Percentiles rank a stretch among this genome's conserved stretches.
phyloP scores from a whole-genome alignment of 2,329 filamentous ascomycete genomes.

The Fusarium circinatum region DNA sequence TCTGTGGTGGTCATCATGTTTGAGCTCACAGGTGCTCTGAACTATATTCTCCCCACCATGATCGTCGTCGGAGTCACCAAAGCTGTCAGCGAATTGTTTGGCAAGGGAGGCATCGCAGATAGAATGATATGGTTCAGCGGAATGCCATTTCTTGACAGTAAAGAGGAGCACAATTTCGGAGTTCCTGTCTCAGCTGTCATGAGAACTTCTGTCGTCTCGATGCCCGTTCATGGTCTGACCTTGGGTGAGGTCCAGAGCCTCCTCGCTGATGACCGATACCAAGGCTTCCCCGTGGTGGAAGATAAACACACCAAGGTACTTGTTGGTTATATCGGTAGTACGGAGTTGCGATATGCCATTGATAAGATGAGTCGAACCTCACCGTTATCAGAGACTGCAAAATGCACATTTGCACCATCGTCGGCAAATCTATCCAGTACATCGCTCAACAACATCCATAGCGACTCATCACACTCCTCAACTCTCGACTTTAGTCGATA shows the following conservation, averaged over 20 bases:
- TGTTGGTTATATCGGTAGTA: constrained; percentile 91
- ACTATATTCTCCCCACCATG: constrained; percentile 98
- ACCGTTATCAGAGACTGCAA: constrained; percentile 72
- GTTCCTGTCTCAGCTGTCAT: constrained; percentile 93
- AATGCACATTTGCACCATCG: constrained; percentile 76
- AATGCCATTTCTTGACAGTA: constrained; percentile 95
- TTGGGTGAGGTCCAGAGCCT: constrained; percentile 82
- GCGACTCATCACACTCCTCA: constrained; percentile 52
- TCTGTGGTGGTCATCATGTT: constrained; percentile 99
- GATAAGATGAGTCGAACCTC: constrained; percentile 79
- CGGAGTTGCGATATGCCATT: constrained; percentile 90
- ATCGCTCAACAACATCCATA: constrained; percentile 45
- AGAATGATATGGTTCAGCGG: constrained; percentile 99
- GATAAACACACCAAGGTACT: constrained; percentile 75
- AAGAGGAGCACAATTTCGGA: constrained; percentile 96
- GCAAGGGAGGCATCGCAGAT: constrained; percentile 96
- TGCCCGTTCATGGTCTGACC: constrained; percentile 79
- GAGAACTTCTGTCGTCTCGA: constrained; percentile 77
- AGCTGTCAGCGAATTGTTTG: constrained; percentile 87
- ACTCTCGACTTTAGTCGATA: constrained; percentile 85
- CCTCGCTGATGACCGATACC: constrained; percentile 81
- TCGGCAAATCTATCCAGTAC: constrained; percentile 43
- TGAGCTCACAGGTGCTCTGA: constrained; percentile 94
- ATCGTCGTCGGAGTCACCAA: constrained; percentile 98
- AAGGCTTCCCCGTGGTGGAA: constrained; percentile 93